Percentiles rank a stretch among this genome's conserved stretches.
Conservation (phyloP, 2,329 filamentous ascomycete genomes). For the Diaporthe batatas region DNA sequence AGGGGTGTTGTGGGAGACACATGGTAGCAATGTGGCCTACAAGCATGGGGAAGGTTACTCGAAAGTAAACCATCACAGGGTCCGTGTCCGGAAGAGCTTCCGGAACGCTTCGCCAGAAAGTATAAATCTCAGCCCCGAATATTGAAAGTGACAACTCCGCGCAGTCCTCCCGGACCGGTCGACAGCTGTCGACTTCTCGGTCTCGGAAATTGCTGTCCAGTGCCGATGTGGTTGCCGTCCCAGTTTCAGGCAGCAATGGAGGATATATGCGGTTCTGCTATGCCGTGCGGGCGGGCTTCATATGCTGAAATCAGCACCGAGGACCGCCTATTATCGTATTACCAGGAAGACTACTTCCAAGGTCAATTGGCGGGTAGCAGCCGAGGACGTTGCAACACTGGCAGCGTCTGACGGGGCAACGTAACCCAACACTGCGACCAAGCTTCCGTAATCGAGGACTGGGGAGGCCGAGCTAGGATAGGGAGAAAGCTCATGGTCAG, state of each 20-base stretch:
- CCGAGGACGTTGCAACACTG: slow-evolving; percentile 27
- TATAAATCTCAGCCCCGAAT: slow-evolving; percentile 5
- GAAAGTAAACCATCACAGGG: slow-evolving; percentile 17
- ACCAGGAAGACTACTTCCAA: background rate
- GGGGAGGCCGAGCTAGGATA: background rate
- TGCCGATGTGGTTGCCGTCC: background rate
- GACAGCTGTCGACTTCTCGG: background rate
- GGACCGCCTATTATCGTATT: background rate
- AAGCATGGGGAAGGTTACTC: slow-evolving; percentile 7
- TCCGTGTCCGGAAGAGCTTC: slow-evolving; percentile 28
- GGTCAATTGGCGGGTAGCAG: slow-evolving; percentile 25
- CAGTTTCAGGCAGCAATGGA: background rate
- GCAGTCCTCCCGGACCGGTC: background rate
- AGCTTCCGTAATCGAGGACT: slow-evolving; percentile 15
- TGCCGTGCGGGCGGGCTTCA: background rate
- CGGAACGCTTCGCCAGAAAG: slow-evolving; percentile 2
- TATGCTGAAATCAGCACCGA: slow-evolving; percentile 18
- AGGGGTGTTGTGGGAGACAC: slow-evolving; percentile 1
- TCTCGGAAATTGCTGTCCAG: background rate
- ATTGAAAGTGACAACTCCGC: background rate
- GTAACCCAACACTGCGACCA: slow-evolving; percentile 27
- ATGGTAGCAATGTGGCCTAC: slow-evolving; percentile 7
- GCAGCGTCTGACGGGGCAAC: slow-evolving; percentile 17
- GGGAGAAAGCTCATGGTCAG: background rate
- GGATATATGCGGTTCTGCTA: slow-evolving; percentile 1